Evolutionary conservation across 345 rosid genomes (phyloP).

Genomic region (Brassica nigra): DNA sequence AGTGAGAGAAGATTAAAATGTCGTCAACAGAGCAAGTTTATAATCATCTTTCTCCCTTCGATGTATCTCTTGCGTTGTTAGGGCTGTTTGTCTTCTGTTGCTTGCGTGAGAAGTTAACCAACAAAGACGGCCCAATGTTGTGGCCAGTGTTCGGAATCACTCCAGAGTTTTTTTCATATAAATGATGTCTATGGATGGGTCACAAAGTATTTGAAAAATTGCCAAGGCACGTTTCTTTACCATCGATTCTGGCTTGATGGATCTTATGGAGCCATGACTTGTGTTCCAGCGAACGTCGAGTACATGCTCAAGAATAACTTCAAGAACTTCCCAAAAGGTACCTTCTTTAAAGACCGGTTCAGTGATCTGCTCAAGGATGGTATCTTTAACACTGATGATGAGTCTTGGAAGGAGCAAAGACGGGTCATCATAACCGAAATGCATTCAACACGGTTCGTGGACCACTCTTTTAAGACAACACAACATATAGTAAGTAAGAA

Average conservation of each 20-base stretch:
- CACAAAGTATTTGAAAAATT: slow-evolving; percentile 45
- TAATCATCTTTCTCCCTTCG: slow-evolving; percentile 40
- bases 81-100: slow-evolving; percentile 58
- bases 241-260: slow-evolving; percentile 64
- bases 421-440: slow-evolving; percentile 57
- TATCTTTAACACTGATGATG: slow-evolving; percentile 66
- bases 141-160: slow-evolving; percentile 70
- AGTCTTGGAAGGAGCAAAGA: slow-evolving; percentile 54
- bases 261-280: slow-evolving; percentile 52
- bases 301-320: slow-evolving; percentile 65
- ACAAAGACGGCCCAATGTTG: slow-evolving; percentile 52
- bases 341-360: slow-evolving; percentile 53
- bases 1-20: not conserved
- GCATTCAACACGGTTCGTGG: slow-evolving; percentile 45
- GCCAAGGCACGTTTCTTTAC: slow-evolving; percentile 54
- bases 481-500: slow-evolving; percentile 53
- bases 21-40: slow-evolving; percentile 29
- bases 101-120: slow-evolving; percentile 46
- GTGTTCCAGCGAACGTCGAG: slow-evolving; percentile 59
- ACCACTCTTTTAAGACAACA: slow-evolving; percentile 42
- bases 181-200: slow-evolving; percentile 47
- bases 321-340: slow-evolving; percentile 71
- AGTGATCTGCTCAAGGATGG: slow-evolving; percentile 70
- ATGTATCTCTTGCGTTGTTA: slow-evolving; percentile 46
- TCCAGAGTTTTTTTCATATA: slow-evolving; percentile 43